These are phyloP conservation scores for Smithsoniella earleae DNA, from an alignment of 163 green algal genomes.

Conservation along the genomic window DNA sequence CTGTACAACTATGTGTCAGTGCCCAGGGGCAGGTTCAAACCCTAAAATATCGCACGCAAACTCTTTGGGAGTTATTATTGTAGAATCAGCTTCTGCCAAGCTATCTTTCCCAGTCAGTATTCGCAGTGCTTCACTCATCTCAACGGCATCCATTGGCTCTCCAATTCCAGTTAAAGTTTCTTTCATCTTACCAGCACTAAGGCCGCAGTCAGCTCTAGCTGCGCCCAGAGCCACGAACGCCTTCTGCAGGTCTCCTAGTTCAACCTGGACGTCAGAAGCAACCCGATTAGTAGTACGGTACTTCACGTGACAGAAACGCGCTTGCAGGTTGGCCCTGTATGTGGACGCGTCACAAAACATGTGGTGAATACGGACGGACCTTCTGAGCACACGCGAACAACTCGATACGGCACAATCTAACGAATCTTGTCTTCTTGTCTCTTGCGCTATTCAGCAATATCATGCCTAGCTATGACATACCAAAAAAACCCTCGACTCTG, in stretches of 20 bases:
- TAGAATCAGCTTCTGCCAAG: constrained; percentile 38
- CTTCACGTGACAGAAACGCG: too few species aligned
- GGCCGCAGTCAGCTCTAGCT: constrained; percentile 20
- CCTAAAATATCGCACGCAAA: constrained; percentile 50
- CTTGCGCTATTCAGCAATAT: too few species aligned
- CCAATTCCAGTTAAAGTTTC: constrained; percentile 31
- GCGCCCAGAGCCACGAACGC: constrained; percentile 47
- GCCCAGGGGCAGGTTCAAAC: constrained; percentile 41
- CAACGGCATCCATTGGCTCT: constrained; percentile 43
- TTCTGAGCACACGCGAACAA: too few species aligned
- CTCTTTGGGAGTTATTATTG: constrained; percentile 35
- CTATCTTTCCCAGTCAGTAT: constrained; percentile 42
- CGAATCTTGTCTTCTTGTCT: too few species aligned
- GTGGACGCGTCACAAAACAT: too few species aligned
- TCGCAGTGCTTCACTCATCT: constrained; percentile 40
- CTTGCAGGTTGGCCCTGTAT: too few species aligned
- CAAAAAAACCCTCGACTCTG: too few species aligned
- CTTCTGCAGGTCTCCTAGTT: constrained; percentile 38
- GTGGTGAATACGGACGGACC: too few species aligned
- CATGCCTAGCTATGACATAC: too few species aligned
- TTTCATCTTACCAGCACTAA: neutral
- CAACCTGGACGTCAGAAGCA: constrained; percentile 8
- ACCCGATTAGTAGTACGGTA: too few species aligned
- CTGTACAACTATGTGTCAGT: too few species aligned
- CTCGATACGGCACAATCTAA: too few species aligned